Base-by-base conservation (phyloP, 805 yeast species). In the Pichia californica region DNA sequence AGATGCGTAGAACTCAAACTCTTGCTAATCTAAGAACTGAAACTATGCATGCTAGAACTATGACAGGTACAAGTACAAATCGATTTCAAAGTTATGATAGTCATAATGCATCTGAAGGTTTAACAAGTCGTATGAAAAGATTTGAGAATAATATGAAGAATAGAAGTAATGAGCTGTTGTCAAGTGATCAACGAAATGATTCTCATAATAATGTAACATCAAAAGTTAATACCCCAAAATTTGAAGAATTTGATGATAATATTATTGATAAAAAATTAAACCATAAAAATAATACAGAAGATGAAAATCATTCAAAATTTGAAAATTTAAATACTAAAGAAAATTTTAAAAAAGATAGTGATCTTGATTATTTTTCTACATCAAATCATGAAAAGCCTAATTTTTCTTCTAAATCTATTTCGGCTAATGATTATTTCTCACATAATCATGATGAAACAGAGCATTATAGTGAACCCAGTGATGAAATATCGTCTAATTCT, bases 1-100 rank as follows among this genome's bases (percentile, higher is more conserved):
- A 78, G 56, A 79, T 88, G 83, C 77, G 99, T 55, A 71, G 96
- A 47, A 78, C 88, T 0, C 80, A 83, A 8, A 83, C 93, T 2
- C 57, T 82, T 40, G 79, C 83, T 19, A 81, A 82, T 1, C 50
- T 61, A 31, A 47, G 64, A 46, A 52, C 63, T 0, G 56, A 52
- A 35, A 62, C 67, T 1, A 18, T 37, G 33, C 52, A 56, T 55
- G 56, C 52, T 4, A 47, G 47, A 25, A 36, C 57, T 5, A 40
- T 47, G 21, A 39, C 49, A 5, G 46, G 46, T 15, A 30, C 43
- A 20, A 39, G 30, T 34, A 29, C 19, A 15, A 39, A 44, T 33
- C 40, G 43, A 42, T 34, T 41, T 28, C 29, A 44, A 16, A 40
- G 37, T 16, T 43, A 40, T 27, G 47, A 39, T 7, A 48, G 58